Base-by-base conservation (phyloP, 345 rosid species). In the Orychophragmus violaceus region DNA sequence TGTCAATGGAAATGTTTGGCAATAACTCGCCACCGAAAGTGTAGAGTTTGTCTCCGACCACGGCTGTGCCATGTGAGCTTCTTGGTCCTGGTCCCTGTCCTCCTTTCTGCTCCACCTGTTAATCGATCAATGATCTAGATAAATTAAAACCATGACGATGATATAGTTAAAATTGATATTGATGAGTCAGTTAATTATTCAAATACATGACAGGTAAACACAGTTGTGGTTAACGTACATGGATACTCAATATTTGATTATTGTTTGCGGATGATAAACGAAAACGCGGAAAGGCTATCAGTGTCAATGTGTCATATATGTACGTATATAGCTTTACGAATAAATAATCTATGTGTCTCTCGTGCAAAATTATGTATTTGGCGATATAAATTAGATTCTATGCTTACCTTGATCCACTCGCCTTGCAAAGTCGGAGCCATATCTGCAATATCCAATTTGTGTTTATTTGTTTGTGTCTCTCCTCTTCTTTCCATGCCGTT, bases 391-490 rank as follows among this genome's bases (percentile, higher is more conserved):
- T 13, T 37, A 37, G 42, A 37, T 4, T 37, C 16, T 12, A 39
- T 16, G 45, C 45, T n/a, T 59, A 36, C 63, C 63, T 59, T 37
- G 32, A 59, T 59, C 63, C 63, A 59, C 13, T 37, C 32, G 32
- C n/a, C 39, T 6, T 2, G 16, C 13, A 55, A 2, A 59, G 28
- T 19, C 32, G 44, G 22, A 56, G 62, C 42, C 27, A 32, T 25
- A 53, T 22, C 58, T 51, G 17, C 19, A 25, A 25, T 50, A 24
- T 25, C 24, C 32, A 24, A n/a, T 4, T 5, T 13, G 24, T 13
- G 13, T 6, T 19, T 8, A 46, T 12, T 12, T 50, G 19, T 25
- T n/a, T n/a, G n/a, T 51, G 57, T 25, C 17, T 51, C 10, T 23
- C 24, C 18, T 24, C 30, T n/a, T n/a, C n/a, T 51, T 25, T 25